phyloP scores from a whole-genome alignment of 805 yeast species.

The Blastobotrys peoriensis region DNA sequence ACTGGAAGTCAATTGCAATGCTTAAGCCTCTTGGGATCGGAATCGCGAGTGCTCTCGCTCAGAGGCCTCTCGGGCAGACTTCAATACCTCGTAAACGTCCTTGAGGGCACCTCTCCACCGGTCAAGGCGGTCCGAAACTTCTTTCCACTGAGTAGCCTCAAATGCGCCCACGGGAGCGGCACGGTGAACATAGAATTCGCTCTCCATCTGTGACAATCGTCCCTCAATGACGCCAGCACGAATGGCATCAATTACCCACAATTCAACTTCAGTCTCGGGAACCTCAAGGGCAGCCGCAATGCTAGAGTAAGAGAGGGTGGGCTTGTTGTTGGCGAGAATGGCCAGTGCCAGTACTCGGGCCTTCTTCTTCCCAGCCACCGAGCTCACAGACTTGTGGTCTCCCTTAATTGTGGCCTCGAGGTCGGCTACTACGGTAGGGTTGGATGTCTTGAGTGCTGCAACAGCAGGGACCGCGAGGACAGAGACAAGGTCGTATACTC shows the following conservation, averaged over 20 bases:
- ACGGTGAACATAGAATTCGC: slow-evolving; percentile 32
- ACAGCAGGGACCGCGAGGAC: slow-evolving; percentile 28
- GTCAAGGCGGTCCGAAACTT: slow-evolving; percentile 28
- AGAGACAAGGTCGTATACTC: slow-evolving; percentile 27
- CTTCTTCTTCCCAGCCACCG: slow-evolving; percentile 20
- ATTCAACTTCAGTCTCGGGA: slow-evolving; percentile 30
- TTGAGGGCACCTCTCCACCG: slow-evolving; percentile 32
- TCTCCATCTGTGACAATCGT: slow-evolving; percentile 36
- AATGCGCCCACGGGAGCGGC: slow-evolving; percentile 33
- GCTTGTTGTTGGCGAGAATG: slow-evolving; percentile 18
- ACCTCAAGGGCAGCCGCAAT: slow-evolving; percentile 30
- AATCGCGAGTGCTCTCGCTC: slow-evolving; percentile 11
- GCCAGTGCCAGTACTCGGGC: slow-evolving; percentile 28
- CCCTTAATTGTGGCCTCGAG: slow-evolving; percentile 28
- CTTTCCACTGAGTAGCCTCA: slow-evolving; percentile 34
- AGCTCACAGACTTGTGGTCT: slow-evolving; percentile 18
- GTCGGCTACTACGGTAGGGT: slow-evolving; percentile 22
- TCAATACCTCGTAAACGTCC: slow-evolving; percentile 27
- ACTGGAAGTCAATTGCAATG: too few relatives aligned
- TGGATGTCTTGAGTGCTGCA: slow-evolving; percentile 18
- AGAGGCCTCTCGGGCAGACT: slow-evolving; percentile 25
- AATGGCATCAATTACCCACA: slow-evolving; percentile 37
- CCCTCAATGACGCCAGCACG: slow-evolving; percentile 38
- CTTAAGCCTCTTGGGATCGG: neutral
- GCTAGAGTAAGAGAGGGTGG: slow-evolving; percentile 27